Conservation (phyloP, 2,329 filamentous ascomycete genomes). For the Alternaria ventricosa region DNA sequence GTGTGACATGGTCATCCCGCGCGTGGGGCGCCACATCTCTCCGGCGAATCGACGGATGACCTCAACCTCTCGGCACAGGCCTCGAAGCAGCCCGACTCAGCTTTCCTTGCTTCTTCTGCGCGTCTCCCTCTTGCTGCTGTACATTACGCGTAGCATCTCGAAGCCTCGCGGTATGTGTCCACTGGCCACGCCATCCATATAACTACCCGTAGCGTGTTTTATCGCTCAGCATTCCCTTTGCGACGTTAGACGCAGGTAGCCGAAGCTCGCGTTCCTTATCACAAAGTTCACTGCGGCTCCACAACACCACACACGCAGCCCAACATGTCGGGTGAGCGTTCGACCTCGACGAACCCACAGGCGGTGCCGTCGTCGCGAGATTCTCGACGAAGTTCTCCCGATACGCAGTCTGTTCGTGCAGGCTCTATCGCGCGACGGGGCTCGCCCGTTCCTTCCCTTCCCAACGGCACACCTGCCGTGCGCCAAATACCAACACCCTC, state of each 20-base stretch:
- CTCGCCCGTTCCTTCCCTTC: constrained; percentile 59
- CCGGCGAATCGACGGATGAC: constrained; percentile 28
- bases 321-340: constrained; percentile 29
- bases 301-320: constrained; percentile 10
- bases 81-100: constrained; percentile 16
- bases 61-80: constrained; percentile 30
- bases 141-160: neutral
- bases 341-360: constrained; percentile 33
- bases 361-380: constrained; percentile 33
- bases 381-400: constrained; percentile 36
- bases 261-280: constrained; percentile 14
- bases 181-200: neutral
- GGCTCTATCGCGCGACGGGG: constrained; percentile 62
- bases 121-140: constrained; percentile 3
- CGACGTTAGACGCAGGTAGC: constrained; percentile 32
- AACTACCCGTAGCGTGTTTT: constrained; percentile 4
- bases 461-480: constrained; percentile 54
- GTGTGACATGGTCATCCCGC: constrained; percentile 30
- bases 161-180: neutral
- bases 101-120: constrained; percentile 10
- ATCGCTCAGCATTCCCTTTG: constrained; percentile 8
- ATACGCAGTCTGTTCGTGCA: constrained; percentile 55
- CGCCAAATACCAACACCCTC: constrained; percentile 59
- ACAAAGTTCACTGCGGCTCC: constrained; percentile 1
- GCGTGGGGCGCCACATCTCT: constrained; percentile 4